Evolutionary conservation across 805 yeast species (phyloP).

Genomic region (Monosporozyma aerobia): DNA sequence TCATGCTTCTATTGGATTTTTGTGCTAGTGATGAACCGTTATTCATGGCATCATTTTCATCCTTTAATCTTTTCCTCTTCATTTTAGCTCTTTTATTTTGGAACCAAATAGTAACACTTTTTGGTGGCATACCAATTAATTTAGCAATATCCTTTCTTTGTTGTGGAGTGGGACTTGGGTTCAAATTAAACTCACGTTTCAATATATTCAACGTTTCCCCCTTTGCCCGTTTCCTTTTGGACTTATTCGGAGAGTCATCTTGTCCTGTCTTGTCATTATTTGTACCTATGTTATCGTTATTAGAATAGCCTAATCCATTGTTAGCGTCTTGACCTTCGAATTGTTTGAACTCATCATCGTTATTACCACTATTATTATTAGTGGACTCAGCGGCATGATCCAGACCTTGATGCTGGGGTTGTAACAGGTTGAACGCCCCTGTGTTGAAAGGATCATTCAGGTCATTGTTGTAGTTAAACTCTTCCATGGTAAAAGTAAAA

Average conservation of each 20-base stretch:
- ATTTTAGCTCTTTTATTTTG: constrained; percentile 80
- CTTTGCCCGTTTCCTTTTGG: constrained; percentile 60
- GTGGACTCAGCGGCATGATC: background rate
- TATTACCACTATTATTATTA: background rate
- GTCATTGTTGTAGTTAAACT: constrained; percentile 8
- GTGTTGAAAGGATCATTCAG: constrained; percentile 7
- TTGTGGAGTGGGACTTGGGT: constrained; percentile 70
- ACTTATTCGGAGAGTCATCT: background rate
- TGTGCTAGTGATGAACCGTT: background rate
- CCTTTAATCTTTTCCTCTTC: constrained; percentile 35
- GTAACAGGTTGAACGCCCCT: constrained; percentile 2
- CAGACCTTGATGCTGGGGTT: background rate
- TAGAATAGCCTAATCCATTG: background rate
- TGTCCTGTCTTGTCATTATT: background rate
- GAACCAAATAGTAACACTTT: constrained; percentile 88
- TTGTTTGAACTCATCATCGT: background rate
- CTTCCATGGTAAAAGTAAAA: constrained; percentile 1
- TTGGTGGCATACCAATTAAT: constrained; percentile 72
- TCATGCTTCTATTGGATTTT: background rate
- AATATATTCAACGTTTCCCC: constrained; percentile 69
- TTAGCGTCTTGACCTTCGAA: background rate
- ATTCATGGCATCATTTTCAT: background rate
- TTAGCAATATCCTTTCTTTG: constrained; percentile 60
- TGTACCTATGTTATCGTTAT: background rate
- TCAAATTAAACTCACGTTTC: constrained; percentile 56